A percentile compares a stretch with the other conserved stretches of the same genome.
These are phyloP conservation scores for Debaryomycetaceae sp. DNA, from an alignment of 1,139 yeast genomes.

Conservation along the genomic window DNA sequence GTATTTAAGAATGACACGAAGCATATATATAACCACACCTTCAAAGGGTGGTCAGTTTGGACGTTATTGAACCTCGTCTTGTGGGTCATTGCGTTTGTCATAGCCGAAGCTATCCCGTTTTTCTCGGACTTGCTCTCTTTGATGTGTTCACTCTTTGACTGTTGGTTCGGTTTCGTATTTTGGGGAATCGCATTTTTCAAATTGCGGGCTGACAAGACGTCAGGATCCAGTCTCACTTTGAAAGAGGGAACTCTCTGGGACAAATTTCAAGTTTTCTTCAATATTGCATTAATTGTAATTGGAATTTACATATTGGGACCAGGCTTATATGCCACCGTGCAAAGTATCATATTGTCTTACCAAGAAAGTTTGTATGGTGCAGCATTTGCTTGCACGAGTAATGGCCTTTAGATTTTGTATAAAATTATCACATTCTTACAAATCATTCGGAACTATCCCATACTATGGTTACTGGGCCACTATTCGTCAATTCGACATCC, in stretches of 20 bases:
- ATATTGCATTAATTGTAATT: constrained; percentile 35
- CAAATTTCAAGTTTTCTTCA: constrained; percentile 31
- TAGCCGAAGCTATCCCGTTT: constrained; percentile 64
- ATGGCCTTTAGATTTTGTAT: constrained; percentile 23
- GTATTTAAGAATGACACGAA: constrained; percentile 39
- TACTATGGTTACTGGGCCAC: constrained; percentile 76
- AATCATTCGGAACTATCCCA: constrained; percentile 55
- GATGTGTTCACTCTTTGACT: constrained; percentile 62
- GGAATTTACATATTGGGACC: constrained; percentile 59
- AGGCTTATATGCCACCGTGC: constrained; percentile 53
- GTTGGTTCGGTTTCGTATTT: constrained; percentile 64
- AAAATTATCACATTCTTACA: constrained; percentile 3
- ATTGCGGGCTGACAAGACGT: constrained; percentile 24
- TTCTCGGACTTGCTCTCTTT: constrained; percentile 55
- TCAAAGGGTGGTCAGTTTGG: constrained; percentile 55
- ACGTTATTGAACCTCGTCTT: constrained; percentile 34
- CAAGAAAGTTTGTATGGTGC: constrained; percentile 43
- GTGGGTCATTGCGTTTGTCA: constrained; percentile 54
- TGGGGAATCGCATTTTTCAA: constrained; percentile 63
- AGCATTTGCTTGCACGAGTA: constrained; percentile 49
- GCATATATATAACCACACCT: constrained; percentile 48
- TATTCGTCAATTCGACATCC: constrained; percentile 84
- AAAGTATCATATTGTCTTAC: constrained; percentile 50
- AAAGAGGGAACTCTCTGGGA: constrained; percentile 14
- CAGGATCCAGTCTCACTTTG: constrained; percentile 16